These are phyloP conservation scores for Solanum phureja DNA, from an alignment of 257 asterid genomes.

Conservation along the genomic window DNA sequence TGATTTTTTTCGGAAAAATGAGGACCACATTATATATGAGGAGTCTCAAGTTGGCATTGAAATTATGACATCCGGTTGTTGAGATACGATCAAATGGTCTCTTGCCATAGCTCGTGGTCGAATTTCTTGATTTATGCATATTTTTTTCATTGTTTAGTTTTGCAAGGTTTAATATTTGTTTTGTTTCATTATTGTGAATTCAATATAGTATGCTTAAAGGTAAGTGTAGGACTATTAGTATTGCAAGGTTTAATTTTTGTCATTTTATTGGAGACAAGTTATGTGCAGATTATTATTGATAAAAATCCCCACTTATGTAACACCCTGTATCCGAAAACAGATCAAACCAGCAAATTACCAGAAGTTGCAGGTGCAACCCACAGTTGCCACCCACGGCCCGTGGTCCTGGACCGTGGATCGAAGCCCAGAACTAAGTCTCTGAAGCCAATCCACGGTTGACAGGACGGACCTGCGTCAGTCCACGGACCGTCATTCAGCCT, in stretches of 20 bases:
- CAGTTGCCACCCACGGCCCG: too few species aligned
- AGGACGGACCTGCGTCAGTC: too few species aligned
- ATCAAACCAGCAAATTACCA: too few species aligned
- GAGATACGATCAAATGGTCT: background rate
- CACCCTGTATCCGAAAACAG: too few species aligned
- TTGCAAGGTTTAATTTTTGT: background rate
- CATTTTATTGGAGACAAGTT: background rate
- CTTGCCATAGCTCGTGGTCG: background rate
- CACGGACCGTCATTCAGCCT: too few species aligned
- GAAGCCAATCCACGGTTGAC: too few species aligned
- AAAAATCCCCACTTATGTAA: background rate
- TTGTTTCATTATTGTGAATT: background rate
- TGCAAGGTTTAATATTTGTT: background rate
- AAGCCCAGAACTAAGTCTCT: too few species aligned
- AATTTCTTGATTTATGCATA: background rate
- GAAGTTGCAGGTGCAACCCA: too few species aligned
- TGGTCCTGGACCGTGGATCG: fast-evolving
- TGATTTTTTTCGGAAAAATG: background rate
- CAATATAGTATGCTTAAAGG: background rate
- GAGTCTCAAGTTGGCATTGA: background rate
- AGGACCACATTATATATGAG: background rate
- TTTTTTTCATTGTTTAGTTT: background rate
- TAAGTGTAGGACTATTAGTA: background rate
- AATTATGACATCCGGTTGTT: background rate
- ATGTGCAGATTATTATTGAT: background rate